These are phyloP conservation scores for Pelargonium nanum DNA, from an alignment of 345 rosid genomes.

Conservation along the genomic window DNA sequence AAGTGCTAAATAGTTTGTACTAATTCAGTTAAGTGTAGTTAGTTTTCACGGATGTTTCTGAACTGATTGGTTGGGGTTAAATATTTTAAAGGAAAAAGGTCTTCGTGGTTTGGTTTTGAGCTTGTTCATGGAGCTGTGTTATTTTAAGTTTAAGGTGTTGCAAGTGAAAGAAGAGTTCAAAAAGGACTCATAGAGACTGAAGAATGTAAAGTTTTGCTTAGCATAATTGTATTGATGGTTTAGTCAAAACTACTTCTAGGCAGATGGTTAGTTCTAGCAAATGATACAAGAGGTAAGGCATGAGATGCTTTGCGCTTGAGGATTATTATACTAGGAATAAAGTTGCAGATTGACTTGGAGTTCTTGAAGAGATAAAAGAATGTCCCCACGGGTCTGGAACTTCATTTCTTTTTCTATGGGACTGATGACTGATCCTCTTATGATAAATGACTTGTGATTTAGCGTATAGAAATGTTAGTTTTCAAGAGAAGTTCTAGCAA, in stretches of 20 bases:
- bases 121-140: background rate
- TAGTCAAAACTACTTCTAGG: background rate
- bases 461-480: background rate
- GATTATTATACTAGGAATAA: background rate
- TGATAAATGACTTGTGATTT: background rate
- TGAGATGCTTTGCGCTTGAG: background rate
- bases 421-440: background rate
- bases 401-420: background rate
- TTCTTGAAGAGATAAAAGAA: background rate
- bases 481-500: background rate
- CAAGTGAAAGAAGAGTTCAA: no score
- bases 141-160: background rate
- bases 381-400: background rate
- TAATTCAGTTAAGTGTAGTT: background rate
- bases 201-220: background rate
- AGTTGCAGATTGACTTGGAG: background rate
- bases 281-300: background rate
- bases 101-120: background rate
- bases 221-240: background rate
- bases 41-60: background rate
- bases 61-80: background rate
- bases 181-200: background rate
- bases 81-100: background rate
- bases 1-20: no score
- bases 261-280: background rate